Evolutionary conservation across 352 stramenopile species (phyloP).

Genomic region (Albugo laibachii): DNA sequence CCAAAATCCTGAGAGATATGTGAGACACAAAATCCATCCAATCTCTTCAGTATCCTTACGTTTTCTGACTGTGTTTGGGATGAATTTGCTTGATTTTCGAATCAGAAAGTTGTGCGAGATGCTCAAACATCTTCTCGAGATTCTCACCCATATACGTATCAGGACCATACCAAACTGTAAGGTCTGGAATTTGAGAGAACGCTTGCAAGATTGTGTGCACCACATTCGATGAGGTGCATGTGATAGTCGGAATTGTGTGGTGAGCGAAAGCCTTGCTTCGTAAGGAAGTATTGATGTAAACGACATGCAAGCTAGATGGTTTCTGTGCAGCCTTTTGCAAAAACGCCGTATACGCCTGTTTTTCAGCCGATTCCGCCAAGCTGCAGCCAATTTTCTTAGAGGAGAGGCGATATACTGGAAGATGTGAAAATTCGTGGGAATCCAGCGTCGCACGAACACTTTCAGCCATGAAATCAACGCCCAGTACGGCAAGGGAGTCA

Average conservation of each 20-base stretch:
- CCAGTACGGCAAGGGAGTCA: slow-evolving; percentile 84
- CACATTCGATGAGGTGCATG: slow-evolving; percentile 93
- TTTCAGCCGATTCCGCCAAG: slow-evolving; percentile 88
- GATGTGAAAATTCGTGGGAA: slow-evolving; percentile 79
- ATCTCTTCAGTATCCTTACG: slow-evolving; percentile 7
- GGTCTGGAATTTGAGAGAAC: slow-evolving; percentile 77
- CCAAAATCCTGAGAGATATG: slow-evolving; percentile 20
- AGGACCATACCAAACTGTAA: slow-evolving; percentile 86
- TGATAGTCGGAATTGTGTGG: slow-evolving; percentile 90
- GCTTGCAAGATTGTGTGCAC: slow-evolving; percentile 91
- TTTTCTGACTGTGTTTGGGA: slow-evolving; percentile 62
- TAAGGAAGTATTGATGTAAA: slow-evolving; percentile 97
- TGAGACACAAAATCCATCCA: background rate
- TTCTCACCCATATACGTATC: slow-evolving; percentile 98
- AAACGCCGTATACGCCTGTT: slow-evolving; percentile 85
- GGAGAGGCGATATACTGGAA: slow-evolving; percentile 89
- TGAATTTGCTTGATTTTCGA: slow-evolving; percentile 73
- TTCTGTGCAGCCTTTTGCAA: slow-evolving; percentile 77
- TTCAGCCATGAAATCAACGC: slow-evolving; percentile 97
- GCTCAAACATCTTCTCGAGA: slow-evolving; percentile 85
- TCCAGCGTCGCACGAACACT: slow-evolving; percentile 86
- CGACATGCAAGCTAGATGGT: slow-evolving; percentile 86
- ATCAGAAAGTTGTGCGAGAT: slow-evolving; percentile 54
- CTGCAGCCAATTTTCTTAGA: slow-evolving; percentile 88
- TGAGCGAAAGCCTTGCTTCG: slow-evolving; percentile 91